Percentiles rank a stretch among this genome's conserved stretches.
phyloP scores from a whole-genome alignment of 1,284 basidiomycete genomes.

The Ganoderma multipileum region DNA sequence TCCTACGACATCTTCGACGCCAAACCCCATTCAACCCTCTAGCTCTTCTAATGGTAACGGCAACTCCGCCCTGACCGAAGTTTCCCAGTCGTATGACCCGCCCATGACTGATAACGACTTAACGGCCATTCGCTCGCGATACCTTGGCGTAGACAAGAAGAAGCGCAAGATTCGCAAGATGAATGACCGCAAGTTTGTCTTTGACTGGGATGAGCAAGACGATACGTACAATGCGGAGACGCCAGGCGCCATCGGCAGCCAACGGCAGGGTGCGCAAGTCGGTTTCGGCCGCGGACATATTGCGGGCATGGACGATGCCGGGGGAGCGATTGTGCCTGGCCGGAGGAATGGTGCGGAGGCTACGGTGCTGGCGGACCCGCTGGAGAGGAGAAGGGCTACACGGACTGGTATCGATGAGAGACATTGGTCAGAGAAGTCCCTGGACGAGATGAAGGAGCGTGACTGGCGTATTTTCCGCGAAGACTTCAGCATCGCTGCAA shows the following conservation, averaged over 20 bases:
- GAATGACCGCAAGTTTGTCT: conserved; percentile 96
- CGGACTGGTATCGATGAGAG: conserved; percentile 88
- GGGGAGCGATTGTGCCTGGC: conserved; percentile 44
- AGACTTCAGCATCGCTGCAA: conserved; percentile 94
- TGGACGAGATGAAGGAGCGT: conserved; percentile 94
- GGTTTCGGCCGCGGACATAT: conserved; percentile 87
- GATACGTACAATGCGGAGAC: conserved; percentile 84
- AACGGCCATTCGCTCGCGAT: conserved; percentile 82
- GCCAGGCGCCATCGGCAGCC: conserved; percentile 65
- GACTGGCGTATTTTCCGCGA: conserved; percentile 99
- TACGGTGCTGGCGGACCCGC: conserved; percentile 73
- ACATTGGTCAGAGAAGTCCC: conserved; percentile 97
- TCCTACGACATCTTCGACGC: conserved; percentile 49
- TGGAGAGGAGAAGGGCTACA: conserved; percentile 84
- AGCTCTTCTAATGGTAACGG: conserved; percentile 24
- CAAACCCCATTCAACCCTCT: conserved; percentile 51
- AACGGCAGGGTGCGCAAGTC: conserved; percentile 80
- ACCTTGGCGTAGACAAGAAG: conserved; percentile 91
- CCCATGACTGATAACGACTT: conserved; percentile 81
- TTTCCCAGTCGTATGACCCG: conserved; percentile 61
- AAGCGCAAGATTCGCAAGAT: conserved; percentile 93
- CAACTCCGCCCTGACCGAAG: conserved; percentile 38
- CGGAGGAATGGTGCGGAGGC: conserved; percentile 42
- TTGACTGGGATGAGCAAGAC: conserved; percentile 96
- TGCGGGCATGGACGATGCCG: conserved; percentile 87